Evolutionary conservation across 768 basidiomycete genomes (phyloP).

Genomic region (Crassisporium funariophilum): DNA sequence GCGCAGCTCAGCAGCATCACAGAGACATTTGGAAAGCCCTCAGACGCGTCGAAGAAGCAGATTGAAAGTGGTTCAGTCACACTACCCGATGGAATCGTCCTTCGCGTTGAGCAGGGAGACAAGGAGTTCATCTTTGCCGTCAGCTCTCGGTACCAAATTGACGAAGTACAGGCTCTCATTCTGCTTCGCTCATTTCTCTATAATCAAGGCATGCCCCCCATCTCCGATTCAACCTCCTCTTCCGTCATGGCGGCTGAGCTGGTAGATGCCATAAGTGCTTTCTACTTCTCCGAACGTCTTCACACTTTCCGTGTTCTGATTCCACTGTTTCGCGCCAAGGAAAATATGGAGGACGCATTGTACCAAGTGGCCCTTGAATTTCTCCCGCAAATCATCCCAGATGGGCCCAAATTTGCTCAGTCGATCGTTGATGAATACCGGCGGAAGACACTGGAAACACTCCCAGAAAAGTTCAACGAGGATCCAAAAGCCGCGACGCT

Average conservation of each 20-base stretch:
- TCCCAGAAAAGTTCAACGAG: constrained; percentile 46
- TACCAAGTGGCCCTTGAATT: constrained; percentile 55
- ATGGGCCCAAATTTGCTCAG: constrained; percentile 64
- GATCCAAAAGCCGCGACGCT: constrained; percentile 62
- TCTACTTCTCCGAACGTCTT: constrained; percentile 82
- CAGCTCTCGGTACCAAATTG: constrained; percentile 72
- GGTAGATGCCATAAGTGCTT: constrained; percentile 72
- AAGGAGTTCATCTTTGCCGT: constrained; percentile 68
- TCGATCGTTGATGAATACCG: constrained; percentile 63
- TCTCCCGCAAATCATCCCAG: constrained; percentile 62
- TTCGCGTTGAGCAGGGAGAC: constrained; percentile 68
- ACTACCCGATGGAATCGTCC: constrained; percentile 62
- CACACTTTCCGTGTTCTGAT: constrained; percentile 68
- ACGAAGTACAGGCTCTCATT: constrained; percentile 77
- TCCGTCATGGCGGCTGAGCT: constrained; percentile 55
- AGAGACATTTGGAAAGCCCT: constrained; percentile 73
- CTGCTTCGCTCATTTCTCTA: constrained; percentile 78
- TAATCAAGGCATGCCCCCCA: constrained; percentile 69
- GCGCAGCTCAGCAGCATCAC: constrained; percentile 56
- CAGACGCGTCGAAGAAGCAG: constrained; percentile 62
- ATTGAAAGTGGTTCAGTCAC: constrained; percentile 69
- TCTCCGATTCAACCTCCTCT: constrained; percentile 38
- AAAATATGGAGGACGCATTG: constrained; percentile 55
- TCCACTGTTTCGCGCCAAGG: constrained; percentile 73
- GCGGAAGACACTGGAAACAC: constrained; percentile 48